Conservation (phyloP, 805 yeast genomes). For the Kazachstania taianensis region DNA sequence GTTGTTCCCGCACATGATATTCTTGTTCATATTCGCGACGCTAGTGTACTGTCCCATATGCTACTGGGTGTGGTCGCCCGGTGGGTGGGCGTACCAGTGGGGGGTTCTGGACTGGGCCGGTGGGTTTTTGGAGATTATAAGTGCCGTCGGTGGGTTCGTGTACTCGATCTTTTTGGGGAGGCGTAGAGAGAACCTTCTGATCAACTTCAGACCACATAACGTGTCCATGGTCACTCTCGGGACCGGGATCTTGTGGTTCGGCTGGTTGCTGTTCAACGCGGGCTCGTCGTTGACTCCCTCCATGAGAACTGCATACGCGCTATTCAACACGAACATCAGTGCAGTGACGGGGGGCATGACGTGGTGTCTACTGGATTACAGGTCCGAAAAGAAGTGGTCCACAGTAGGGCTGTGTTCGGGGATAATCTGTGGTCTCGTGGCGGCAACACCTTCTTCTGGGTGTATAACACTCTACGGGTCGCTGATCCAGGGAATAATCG, state of each 20-base stretch:
- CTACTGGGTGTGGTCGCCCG: conserved; percentile 88
- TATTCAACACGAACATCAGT: conserved; percentile 82
- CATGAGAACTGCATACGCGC: conserved; percentile 75
- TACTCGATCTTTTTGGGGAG: conserved; percentile 73
- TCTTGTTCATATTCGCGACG: conserved; percentile 82
- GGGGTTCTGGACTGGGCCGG: conserved; percentile 96
- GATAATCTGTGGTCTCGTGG: conserved; percentile 88
- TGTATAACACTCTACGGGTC: conserved; percentile 87
- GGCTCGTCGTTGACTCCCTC: conserved; percentile 79
- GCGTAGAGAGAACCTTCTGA: conserved; percentile 62
- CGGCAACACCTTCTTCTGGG: conserved; percentile 94
- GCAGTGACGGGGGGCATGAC: conserved; percentile 87
- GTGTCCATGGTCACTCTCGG: conserved; percentile 87
- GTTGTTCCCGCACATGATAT: conserved; percentile 71
- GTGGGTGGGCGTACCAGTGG: conserved; percentile 90
- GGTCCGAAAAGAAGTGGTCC: conserved; percentile 84
- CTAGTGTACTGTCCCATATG: conserved; percentile 90
- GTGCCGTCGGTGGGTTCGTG: conserved; percentile 87
- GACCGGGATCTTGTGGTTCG: conserved; percentile 78
- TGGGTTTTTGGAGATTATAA: conserved; percentile 88
- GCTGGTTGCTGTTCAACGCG: conserved; percentile 95
- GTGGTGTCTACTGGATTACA: conserved; percentile 85
- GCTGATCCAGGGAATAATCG: conserved; percentile 66
- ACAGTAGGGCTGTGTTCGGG: conserved; percentile 95
- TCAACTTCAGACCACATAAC: conserved; percentile 90